A percentile compares a stretch with the other conserved stretches of the same genome.
phyloP scores from a whole-genome alignment of 2,329 filamentous ascomycete species.

The Claviceps humidiphila region DNA sequence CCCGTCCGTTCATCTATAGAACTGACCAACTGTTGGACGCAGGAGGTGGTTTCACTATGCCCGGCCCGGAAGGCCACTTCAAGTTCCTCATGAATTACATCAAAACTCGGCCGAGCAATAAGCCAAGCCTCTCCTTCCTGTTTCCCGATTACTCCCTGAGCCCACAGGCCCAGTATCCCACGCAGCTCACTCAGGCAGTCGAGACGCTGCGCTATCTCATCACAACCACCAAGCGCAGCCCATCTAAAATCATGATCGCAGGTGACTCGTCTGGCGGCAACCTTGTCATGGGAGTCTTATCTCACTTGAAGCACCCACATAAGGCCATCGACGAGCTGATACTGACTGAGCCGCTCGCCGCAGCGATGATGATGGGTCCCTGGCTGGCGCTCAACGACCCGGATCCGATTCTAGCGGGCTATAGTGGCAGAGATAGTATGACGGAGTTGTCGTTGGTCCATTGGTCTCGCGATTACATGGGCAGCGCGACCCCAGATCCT shows the following conservation, averaged over 20 bases:
- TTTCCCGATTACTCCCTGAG: slow-evolving; percentile 9
- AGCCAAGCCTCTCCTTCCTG: slow-evolving; percentile 9
- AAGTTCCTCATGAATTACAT: slow-evolving; percentile 7
- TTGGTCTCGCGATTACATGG: slow-evolving; percentile 8
- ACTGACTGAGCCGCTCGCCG: slow-evolving; percentile 7
- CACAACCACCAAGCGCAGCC: slow-evolving; percentile 3
- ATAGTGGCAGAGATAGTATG: slow-evolving; percentile 7
- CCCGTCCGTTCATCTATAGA: background rate
- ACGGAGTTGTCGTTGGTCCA: background rate
- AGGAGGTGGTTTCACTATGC: slow-evolving; percentile 11
- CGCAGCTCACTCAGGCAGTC: slow-evolving; percentile 11
- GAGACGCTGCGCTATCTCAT: slow-evolving; percentile 10
- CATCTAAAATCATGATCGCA: slow-evolving; percentile 7
- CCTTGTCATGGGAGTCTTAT: slow-evolving; percentile 9
- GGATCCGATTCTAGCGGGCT: background rate
- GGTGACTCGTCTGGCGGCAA: slow-evolving; percentile 12
- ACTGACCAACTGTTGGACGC: background rate
- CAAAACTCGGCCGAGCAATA: slow-evolving; percentile 5
- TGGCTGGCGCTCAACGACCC: slow-evolving; percentile 8
- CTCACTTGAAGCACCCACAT: slow-evolving; percentile 10
- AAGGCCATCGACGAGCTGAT: slow-evolving; percentile 6
- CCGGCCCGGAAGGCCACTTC: slow-evolving; percentile 9
- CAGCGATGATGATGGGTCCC: slow-evolving; percentile 6
- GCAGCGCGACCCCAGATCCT: slow-evolving; percentile 6
- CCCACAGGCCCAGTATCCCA: slow-evolving; percentile 9